Percentiles rank a stretch among this genome's conserved stretches.
These are phyloP conservation scores for Quercus cerris DNA, from an alignment of 306 rosid species.

Conservation along the genomic window DNA sequence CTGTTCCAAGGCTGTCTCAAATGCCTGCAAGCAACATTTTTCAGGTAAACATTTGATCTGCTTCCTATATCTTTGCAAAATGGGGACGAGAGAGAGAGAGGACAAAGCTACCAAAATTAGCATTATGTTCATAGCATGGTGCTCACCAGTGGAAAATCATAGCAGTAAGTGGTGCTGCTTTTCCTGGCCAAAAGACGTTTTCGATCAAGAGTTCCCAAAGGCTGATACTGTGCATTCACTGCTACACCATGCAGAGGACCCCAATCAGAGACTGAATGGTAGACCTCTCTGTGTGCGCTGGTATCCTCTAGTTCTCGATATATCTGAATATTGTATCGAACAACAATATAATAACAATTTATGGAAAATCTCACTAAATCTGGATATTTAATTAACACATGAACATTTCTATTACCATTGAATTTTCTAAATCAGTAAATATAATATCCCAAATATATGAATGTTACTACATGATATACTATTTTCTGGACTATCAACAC, in stretches of 20 bases:
- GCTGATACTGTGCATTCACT: conserved; percentile 72
- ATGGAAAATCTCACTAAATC: not conserved
- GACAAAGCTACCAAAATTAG: conserved; percentile 3
- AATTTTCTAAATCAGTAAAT: not conserved
- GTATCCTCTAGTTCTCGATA: conserved; percentile 78
- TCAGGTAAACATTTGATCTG: conserved; percentile 22
- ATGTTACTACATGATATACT: not conserved
- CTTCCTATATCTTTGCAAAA: not conserved
- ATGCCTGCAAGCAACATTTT: conserved; percentile 60
- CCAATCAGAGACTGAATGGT: conserved; percentile 50
- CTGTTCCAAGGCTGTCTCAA: conserved; percentile 80
- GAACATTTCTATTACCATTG: not conserved
- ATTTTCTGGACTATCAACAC: not conserved
- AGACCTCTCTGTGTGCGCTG: conserved; percentile 53
- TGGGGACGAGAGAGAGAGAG: not conserved
- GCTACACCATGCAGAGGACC: conserved; percentile 75
- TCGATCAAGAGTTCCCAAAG: conserved; percentile 78
- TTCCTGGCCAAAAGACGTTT: conserved; percentile 85
- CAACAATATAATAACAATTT: conserved; percentile 21
- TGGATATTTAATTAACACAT: not conserved
- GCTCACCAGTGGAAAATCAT: conserved; percentile 95
- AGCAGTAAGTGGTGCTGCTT: conserved; percentile 92
- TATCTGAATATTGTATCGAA: conserved; percentile 49
- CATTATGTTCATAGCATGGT: not conserved
- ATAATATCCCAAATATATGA: not conserved